These are phyloP conservation scores for Penicillium sp. DNA, from an alignment of 2,329 filamentous ascomycete species.

Conservation along the genomic window DNA sequence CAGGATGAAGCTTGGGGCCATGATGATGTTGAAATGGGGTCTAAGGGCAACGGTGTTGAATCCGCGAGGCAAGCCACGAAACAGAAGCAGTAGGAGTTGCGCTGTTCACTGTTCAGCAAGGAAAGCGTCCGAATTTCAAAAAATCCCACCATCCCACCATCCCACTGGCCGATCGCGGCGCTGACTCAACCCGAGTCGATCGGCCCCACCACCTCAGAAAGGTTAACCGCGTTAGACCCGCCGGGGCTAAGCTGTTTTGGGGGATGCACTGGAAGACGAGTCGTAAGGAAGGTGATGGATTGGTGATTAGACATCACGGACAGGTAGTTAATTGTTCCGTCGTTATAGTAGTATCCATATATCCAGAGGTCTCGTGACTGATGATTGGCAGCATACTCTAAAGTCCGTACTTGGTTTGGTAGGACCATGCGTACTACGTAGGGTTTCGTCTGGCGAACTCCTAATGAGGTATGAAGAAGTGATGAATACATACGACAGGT, in stretches of 20 bases:
- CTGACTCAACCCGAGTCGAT: slow-evolving; percentile 14
- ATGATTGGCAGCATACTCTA: too few relatives aligned
- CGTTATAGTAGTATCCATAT: background rate
- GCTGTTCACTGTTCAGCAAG: background rate
- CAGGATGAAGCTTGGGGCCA: slow-evolving; percentile 65
- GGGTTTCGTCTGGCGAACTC: background rate
- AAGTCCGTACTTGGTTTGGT: background rate
- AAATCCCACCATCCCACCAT: slow-evolving; percentile 3
- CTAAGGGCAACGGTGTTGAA: slow-evolving; percentile 29
- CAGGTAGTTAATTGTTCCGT: background rate
- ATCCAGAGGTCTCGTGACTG: too few relatives aligned
- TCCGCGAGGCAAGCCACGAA: slow-evolving; percentile 12
- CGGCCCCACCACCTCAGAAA: slow-evolving; percentile 1
- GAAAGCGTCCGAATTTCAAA: slow-evolving; percentile 2
- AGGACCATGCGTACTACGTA: background rate
- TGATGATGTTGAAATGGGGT: slow-evolving; percentile 32
- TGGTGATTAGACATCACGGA: background rate
- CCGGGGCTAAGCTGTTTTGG: background rate
- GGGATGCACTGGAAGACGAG: background rate
- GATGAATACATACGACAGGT: too few relatives aligned
- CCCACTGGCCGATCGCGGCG: slow-evolving; percentile 12
- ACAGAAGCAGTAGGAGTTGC: background rate
- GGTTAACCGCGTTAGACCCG: slow-evolving; percentile 1
- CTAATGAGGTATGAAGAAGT: too few relatives aligned
- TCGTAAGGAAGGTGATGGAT: background rate